Evolutionary conservation across 352 stramenopile genomes (phyloP).

Genomic region (Phytophthora ramorum): DNA sequence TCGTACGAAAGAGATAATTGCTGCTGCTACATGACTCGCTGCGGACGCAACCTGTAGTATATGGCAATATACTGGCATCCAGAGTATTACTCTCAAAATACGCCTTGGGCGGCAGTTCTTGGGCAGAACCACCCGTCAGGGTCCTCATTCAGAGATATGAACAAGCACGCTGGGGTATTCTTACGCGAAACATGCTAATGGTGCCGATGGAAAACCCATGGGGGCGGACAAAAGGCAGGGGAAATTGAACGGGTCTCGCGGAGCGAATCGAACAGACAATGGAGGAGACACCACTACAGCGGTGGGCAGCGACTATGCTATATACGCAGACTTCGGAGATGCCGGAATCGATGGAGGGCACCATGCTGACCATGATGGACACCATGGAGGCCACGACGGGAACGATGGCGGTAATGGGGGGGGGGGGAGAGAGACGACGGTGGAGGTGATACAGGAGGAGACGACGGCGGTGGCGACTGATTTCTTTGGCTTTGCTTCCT

Average conservation of each 20-base stretch:
- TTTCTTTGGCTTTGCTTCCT: background rate
- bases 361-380: slow-evolving; percentile 3
- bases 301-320: slow-evolving; percentile 6
- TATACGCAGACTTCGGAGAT: slow-evolving; percentile 15
- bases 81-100: no score
- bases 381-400: slow-evolving; percentile 1
- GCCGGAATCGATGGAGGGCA: background rate
- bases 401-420: background rate
- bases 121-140: no score
- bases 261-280: slow-evolving; percentile 3
- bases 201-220: background rate
- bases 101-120: no score
- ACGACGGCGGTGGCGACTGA: background rate
- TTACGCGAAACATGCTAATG: background rate
- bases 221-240: background rate
- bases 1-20: no score
- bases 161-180: background rate
- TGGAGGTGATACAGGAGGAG: background rate
- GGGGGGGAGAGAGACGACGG: background rate
- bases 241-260: slow-evolving; percentile 2
- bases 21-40: no score
- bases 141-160: no score
- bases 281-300: background rate
- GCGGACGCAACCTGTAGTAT: no score
- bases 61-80: no score